These are phyloP conservation scores for Colletotrichum tropicicola DNA, from an alignment of 2,329 filamentous ascomycete species.

Conservation along the genomic window DNA sequence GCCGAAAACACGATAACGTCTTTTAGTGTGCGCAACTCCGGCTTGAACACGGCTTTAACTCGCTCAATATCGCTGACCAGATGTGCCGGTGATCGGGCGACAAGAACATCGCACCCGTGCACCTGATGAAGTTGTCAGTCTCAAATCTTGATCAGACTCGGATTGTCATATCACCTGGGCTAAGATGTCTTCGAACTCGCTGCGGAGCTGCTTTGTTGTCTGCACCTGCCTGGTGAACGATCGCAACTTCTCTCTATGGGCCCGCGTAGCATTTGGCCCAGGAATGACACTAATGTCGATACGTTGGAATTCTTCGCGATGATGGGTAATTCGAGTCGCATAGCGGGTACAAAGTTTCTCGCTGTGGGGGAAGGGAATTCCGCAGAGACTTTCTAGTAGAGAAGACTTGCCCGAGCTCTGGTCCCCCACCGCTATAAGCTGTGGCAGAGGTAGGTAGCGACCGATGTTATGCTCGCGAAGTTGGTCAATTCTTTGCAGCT, in stretches of 20 bases:
- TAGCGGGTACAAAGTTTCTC: conserved; percentile 42
- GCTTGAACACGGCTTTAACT: conserved; percentile 65
- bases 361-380: conserved; percentile 41
- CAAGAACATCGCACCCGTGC: conserved; percentile 68
- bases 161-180: background rate
- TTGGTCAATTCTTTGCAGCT: conserved; percentile 36
- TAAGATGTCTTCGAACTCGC: background rate
- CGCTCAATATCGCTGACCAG: conserved; percentile 78
- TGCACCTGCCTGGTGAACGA: background rate
- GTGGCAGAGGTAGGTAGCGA: conserved; percentile 35
- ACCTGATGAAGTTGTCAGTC: background rate
- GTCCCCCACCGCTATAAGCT: conserved; percentile 43
- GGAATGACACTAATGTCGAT: conserved; percentile 18
- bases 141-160: background rate
- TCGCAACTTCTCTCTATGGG: background rate
- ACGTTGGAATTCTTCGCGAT: background rate
- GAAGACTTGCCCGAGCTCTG: conserved; percentile 45
- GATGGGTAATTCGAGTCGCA: conserved; percentile 36
- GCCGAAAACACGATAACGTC: conserved; percentile 83
- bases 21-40: conserved; percentile 71
- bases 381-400: conserved; percentile 41
- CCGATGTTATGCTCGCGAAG: conserved; percentile 39
- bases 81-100: conserved; percentile 75
- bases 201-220: background rate
- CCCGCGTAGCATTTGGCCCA: background rate